Conservation (phyloP, 257 asterid genomes). For the Capsicum pubescens region DNA sequence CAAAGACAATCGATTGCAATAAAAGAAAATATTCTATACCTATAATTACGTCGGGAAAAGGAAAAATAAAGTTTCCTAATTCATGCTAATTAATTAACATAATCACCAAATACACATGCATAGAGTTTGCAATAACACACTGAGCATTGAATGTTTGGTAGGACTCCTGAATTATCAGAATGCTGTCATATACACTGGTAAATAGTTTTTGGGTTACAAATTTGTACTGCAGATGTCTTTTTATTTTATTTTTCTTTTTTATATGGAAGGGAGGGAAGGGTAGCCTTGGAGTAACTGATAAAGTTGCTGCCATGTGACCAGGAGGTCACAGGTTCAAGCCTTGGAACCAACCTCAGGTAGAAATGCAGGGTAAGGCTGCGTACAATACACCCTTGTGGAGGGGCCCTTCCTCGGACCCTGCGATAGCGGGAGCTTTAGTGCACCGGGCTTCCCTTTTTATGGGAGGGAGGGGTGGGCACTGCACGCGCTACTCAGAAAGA, state of each 20-base stretch:
- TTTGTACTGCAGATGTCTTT: background rate
- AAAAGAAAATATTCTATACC: background rate
- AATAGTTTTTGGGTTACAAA: background rate
- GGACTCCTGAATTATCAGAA: background rate
- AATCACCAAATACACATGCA: background rate
- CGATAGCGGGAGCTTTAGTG: no score
- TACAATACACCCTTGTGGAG: no score
- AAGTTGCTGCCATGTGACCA: no score
- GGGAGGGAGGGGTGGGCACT: background rate
- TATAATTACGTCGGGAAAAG: no score
- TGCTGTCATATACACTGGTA: background rate
- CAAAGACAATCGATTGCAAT: background rate
- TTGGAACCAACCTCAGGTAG: no score
- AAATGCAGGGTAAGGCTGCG: no score
- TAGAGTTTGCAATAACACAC: background rate
- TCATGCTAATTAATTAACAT: background rate
- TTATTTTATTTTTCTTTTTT: background rate
- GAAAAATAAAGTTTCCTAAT: background rate
- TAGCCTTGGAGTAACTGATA: no score
- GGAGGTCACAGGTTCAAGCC: no score
- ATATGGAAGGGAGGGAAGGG: background rate
- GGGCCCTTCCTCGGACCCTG: no score
- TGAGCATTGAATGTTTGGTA: background rate
- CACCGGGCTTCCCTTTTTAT: background rate
- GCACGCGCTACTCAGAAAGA: slow-evolving; percentile 5